Conservation (phyloP, 73 alveolate genomes). For the Stentor coeruleus region DNA sequence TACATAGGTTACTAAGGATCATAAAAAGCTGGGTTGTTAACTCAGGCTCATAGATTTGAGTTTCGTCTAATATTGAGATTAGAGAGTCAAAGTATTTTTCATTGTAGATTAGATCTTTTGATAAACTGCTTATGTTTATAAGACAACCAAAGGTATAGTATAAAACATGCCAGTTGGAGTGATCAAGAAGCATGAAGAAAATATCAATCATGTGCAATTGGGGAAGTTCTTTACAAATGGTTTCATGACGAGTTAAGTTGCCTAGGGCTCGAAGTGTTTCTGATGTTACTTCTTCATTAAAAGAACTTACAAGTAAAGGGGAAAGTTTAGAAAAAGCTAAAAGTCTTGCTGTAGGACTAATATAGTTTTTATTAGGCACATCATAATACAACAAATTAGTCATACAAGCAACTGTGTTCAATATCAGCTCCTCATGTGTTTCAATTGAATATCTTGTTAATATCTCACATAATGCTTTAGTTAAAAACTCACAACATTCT, state of each 20-base stretch:
- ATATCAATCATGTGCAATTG: not conserved
- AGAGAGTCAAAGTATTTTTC: not conserved
- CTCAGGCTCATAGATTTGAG: not conserved
- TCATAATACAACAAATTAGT: constrained; percentile 8
- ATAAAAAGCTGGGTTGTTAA: constrained; percentile 1
- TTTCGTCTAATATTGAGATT: not conserved
- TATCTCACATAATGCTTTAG: not conserved
- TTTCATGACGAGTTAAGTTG: constrained; percentile 11
- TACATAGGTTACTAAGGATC: not conserved
- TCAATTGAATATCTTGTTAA: not conserved
- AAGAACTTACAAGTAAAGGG: not conserved
- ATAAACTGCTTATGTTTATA: not conserved
- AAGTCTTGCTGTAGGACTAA: not conserved
- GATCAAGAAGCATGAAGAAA: not conserved
- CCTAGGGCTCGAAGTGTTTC: constrained; percentile 19
- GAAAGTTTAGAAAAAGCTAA: not conserved
- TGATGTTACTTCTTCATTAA: constrained; percentile 10
- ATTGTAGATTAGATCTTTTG: not conserved
- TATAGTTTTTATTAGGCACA: not conserved
- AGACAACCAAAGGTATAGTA: constrained; percentile 14
- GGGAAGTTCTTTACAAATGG: not conserved
- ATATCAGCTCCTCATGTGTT: constrained; percentile 10
- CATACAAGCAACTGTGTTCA: not conserved
- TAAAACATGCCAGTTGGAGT: not conserved
- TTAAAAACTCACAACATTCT: not conserved